A percentile compares a stretch with the other conserved stretches of the same genome.
These are phyloP conservation scores for Bipolaris cookei DNA, from an alignment of 2,329 filamentous ascomycete genomes.

Conservation along the genomic window DNA sequence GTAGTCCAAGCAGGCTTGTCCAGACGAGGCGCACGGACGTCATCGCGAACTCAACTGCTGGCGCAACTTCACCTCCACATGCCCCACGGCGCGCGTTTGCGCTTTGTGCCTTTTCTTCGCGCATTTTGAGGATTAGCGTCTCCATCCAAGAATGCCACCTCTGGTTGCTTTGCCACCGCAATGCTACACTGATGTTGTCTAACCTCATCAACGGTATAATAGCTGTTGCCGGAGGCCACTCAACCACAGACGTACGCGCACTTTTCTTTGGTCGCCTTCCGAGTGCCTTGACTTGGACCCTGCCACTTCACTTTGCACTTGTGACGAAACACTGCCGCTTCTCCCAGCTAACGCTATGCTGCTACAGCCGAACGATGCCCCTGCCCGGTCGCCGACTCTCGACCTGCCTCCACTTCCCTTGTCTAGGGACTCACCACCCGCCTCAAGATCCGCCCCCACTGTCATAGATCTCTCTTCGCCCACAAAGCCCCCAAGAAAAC, in stretches of 20 bases:
- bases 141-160: conserved; percentile 11
- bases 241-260: conserved; percentile 16
- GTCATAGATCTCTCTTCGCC: conserved; percentile 24
- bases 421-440: conserved; percentile 7
- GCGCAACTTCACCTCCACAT: conserved; percentile 24
- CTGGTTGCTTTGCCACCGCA: conserved; percentile 6
- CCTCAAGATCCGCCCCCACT: neutral
- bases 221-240: conserved; percentile 11
- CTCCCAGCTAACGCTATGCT: conserved; percentile 26
- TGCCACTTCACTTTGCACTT: neutral
- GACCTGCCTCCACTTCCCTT: conserved; percentile 14
- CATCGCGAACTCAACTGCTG: conserved; percentile 10
- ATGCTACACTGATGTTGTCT: conserved; percentile 19
- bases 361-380: conserved; percentile 31
- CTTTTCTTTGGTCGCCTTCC: conserved; percentile 6
- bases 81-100: conserved; percentile 21
- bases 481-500: neutral
- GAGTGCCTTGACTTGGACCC: neutral
- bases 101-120: conserved; percentile 8
- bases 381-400: conserved; percentile 3
- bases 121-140: neutral
- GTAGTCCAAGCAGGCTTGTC: neutral
- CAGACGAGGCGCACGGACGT: conserved; percentile 13
- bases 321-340: neutral
- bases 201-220: conserved; percentile 8